Base-by-base conservation (phyloP, 495 filamentous ascomycete genomes). In the Penicillium samsonianum region DNA sequence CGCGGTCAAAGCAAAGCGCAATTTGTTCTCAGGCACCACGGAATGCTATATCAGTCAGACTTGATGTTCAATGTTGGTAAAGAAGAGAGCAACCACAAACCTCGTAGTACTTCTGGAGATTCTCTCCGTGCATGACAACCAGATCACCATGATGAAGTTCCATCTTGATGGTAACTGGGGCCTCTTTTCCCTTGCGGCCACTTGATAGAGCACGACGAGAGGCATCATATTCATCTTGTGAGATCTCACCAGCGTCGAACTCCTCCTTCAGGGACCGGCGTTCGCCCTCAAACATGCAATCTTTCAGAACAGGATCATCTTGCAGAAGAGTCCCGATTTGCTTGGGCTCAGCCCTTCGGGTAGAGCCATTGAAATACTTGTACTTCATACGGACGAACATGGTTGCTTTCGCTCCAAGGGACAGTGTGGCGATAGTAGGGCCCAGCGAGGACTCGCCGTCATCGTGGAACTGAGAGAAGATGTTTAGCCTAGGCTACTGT, bases 391-490 rank as follows among this genome's bases (percentile, higher is more conserved):
- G 81, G 53, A 93, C 78, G 11, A 61, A 62, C 90, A 96, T 96
- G 3, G 64, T 73, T 0, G 89, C 84, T 1, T 80, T 78, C 0
- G 80, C 82, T 1, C 91, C 92, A 3, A 96, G 76, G 0, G 90
- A 91, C 1, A 93, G 72, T 0, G 90, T 87, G 0, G 88, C 87
- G 25, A 96, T 86, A 1, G 83, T 90, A 1, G 89, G 87, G 0
- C 90, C 91, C 1, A 96, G 78, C 0, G 83, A 82, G 1, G 66
- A 71, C 67, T 96, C 92, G 1, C 92, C 92, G 57, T 96, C 92
- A 63, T 95, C 91, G 53, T 96, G 92, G 56, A 76, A 68, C 19
- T 43, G 43, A 38, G 11, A 38, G 19, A 35, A 22, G n/a, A 12
- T 45, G 10, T 42, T 49, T 49, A 56, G 28, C n/a, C 9, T 38